A percentile compares a stretch with the other conserved stretches of the same genome.
Conservation (phyloP, 2,329 filamentous ascomycete genomes). For the Microdochium trichocladiopsis region DNA sequence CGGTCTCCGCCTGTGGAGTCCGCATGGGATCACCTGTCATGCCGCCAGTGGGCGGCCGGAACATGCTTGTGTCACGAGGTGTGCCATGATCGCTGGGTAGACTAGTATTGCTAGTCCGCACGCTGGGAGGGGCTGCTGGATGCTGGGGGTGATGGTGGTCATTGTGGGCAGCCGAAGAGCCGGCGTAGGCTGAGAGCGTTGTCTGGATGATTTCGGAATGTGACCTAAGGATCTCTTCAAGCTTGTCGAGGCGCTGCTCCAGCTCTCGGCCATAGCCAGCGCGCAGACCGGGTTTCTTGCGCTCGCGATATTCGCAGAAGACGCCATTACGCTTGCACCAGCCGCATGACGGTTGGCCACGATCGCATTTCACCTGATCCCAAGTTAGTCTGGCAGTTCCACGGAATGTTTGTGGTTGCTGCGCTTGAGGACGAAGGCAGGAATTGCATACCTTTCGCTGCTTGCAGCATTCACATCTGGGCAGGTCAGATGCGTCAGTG, state of each 20-base stretch:
- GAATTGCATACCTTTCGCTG: conserved; percentile 59
- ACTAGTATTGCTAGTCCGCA: conserved; percentile 42
- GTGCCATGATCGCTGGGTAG: conserved; percentile 49
- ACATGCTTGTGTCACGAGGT: conserved; percentile 33
- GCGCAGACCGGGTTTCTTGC: conserved; percentile 59
- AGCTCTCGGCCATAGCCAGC: conserved; percentile 67
- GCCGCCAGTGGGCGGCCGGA: conserved; percentile 37
- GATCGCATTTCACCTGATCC: conserved; percentile 63
- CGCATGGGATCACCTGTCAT: conserved; percentile 34
- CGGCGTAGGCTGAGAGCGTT: neutral
- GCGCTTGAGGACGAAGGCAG: too few relatives aligned
- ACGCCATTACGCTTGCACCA: conserved; percentile 61
- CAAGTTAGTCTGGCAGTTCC: too few relatives aligned
- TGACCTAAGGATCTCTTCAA: conserved; percentile 58
- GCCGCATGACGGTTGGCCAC: conserved; percentile 64
- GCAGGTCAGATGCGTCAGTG: conserved; percentile 3
- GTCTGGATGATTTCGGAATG: conserved; percentile 62
- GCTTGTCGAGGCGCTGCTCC: conserved; percentile 63
- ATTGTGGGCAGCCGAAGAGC: conserved; percentile 26
- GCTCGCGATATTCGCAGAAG: conserved; percentile 60
- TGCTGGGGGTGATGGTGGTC: conserved; percentile 24
- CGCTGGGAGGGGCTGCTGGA: conserved; percentile 26
- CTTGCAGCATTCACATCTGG: conserved; percentile 71
- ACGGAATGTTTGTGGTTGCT: too few relatives aligned
- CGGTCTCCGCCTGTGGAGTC: conserved; percentile 49